Percentiles rank a stretch among this genome's conserved stretches.
phyloP scores from a whole-genome alignment of 2,329 filamentous ascomycete genomes.

The Elsinoe batatas region DNA sequence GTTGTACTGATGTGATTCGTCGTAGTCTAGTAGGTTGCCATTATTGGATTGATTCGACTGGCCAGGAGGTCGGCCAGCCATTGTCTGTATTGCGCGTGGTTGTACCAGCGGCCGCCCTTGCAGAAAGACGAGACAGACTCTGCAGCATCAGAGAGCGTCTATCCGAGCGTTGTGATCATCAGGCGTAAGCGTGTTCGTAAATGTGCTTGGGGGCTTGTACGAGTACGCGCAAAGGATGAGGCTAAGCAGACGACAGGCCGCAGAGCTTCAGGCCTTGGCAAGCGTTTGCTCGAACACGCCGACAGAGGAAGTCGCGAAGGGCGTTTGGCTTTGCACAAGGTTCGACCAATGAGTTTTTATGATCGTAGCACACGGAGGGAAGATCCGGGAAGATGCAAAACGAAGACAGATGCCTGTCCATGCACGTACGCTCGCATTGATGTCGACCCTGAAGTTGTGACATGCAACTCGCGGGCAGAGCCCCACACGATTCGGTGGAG shows the following conservation, averaged over 20 bases:
- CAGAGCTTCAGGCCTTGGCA: slow-evolving; percentile 6
- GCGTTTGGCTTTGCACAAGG: not conserved
- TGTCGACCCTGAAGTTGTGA: slow-evolving; percentile 6
- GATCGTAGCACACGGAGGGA: not conserved
- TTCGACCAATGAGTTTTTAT: not conserved
- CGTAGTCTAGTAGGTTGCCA: slow-evolving; percentile 61
- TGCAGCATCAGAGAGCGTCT: slow-evolving; percentile 11
- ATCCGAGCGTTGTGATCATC: not conserved
- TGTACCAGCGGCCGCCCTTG: not conserved
- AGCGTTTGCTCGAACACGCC: slow-evolving; percentile 9
- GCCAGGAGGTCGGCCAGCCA: slow-evolving; percentile 47
- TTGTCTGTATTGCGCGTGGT: slow-evolving; percentile 22
- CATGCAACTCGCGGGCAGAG: not conserved
- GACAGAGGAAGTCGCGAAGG: not conserved
- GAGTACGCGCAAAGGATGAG: not conserved
- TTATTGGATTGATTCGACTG: slow-evolving; percentile 36
- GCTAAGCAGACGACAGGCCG: slow-evolving; percentile 6
- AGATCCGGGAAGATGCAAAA: too few species aligned
- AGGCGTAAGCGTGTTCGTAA: not conserved
- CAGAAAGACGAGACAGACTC: slow-evolving; percentile 12
- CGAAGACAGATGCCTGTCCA: not conserved
- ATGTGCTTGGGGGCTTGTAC: slow-evolving; percentile 5
- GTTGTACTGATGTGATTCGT: slow-evolving; percentile 59
- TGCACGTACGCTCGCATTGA: not conserved
- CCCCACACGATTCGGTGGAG: not conserved